Percentiles rank a stretch among this genome's conserved stretches.
Evolutionary conservation across 2,329 filamentous ascomycete genomes (phyloP).

Genomic region (Fusarium foetens): DNA sequence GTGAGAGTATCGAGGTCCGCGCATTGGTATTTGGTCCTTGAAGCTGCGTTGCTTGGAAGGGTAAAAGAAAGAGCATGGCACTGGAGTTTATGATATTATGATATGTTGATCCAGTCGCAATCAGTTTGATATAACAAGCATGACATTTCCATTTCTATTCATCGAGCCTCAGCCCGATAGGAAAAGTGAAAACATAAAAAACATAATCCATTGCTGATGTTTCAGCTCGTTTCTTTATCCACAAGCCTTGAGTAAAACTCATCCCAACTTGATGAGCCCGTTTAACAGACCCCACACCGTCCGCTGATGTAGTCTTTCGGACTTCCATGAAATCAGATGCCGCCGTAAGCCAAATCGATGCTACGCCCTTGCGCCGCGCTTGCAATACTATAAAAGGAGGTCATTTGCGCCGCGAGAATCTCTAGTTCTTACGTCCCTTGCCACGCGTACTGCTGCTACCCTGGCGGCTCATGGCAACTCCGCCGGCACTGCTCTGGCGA

Average conservation of each 20-base stretch:
- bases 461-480: conserved; percentile 66
- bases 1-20: conserved; percentile 91
- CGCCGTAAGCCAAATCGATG: conserved; percentile 28
- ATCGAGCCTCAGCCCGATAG: conserved; percentile 19
- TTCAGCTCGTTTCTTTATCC: conserved; percentile 3
- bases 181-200: conserved; percentile 17
- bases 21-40: conserved; percentile 81
- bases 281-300: conserved; percentile 22
- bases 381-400: conserved; percentile 43
- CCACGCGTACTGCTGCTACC: conserved; percentile 63
- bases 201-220: conserved; percentile 1
- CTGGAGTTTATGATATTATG: background rate
- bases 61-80: background rate
- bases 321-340: conserved; percentile 16
- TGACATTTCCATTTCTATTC: conserved; percentile 39
- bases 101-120: background rate
- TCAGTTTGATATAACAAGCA: conserved; percentile 15
- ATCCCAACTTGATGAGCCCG: conserved; percentile 13
- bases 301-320: conserved; percentile 7
- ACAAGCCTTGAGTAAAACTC: conserved; percentile 12
- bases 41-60: conserved; percentile 11
- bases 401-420: conserved; percentile 6
- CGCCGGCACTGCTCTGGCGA: conserved; percentile 65
- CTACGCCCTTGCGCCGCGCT: conserved; percentile 45
- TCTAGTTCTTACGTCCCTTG: conserved; percentile 53